A percentile compares a stretch with the other conserved stretches of the same genome.
Conservation (phyloP, 73 alveolate genomes). For the Stentor coeruleus region DNA sequence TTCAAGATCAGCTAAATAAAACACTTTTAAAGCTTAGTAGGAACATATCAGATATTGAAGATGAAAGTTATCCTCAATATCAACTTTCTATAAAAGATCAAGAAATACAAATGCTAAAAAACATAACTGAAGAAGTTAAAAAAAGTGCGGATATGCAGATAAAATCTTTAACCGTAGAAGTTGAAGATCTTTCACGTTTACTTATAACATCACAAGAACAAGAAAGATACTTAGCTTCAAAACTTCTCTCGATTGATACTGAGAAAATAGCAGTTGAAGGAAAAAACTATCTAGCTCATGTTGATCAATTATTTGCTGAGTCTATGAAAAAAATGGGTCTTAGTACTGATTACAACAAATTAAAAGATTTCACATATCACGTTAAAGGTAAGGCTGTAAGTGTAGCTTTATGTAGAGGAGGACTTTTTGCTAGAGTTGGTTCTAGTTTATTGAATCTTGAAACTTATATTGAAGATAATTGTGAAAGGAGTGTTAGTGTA, state of each 20-base stretch:
- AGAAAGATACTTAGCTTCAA: background rate
- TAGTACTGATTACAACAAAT: background rate
- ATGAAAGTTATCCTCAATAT: background rate
- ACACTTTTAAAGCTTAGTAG: background rate
- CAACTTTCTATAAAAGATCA: background rate
- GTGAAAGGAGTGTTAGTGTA: background rate
- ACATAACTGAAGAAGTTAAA: background rate
- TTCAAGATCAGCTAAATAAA: constrained; percentile 1
- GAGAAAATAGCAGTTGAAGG: background rate
- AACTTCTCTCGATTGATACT: background rate
- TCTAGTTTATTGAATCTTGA: background rate
- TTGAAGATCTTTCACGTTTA: background rate
- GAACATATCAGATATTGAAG: background rate
- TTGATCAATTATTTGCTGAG: background rate
- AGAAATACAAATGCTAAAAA: background rate
- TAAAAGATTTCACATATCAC: background rate
- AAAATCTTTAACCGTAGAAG: background rate
- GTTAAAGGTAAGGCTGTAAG: background rate
- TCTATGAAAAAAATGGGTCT: background rate
- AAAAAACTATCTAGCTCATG: too few relatives aligned
- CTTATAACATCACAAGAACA: background rate
- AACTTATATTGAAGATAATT: background rate
- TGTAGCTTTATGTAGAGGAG: background rate
- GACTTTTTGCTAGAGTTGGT: background rate
- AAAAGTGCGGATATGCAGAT: constrained; percentile 2